These are phyloP conservation scores for Torulaspora indica DNA, from an alignment of 805 yeast species.

Conservation along the genomic window DNA sequence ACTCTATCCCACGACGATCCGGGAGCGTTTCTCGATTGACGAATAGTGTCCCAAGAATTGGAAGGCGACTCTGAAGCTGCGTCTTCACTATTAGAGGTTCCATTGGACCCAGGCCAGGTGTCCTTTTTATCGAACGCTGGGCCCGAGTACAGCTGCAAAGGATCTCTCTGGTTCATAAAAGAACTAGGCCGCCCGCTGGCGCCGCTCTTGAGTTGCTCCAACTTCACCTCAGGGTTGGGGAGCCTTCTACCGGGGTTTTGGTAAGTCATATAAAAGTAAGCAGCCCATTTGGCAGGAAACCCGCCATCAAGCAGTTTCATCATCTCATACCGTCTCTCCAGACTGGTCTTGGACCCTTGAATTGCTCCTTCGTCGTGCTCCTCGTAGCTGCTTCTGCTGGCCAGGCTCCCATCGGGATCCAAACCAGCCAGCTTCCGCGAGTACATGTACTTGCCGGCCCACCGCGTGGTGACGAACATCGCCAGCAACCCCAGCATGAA, in stretches of 20 bases:
- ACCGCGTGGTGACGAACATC: constrained; percentile 36
- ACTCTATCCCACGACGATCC: constrained; percentile 34
- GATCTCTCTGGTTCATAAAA: constrained; percentile 38
- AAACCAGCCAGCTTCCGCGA: constrained; percentile 29
- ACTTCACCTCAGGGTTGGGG: constrained; percentile 49
- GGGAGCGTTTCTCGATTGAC: constrained; percentile 28
- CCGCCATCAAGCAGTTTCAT: constrained; percentile 33
- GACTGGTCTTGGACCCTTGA: constrained; percentile 13
- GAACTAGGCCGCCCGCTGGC: constrained; percentile 14
- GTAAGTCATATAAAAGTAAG: constrained; percentile 49
- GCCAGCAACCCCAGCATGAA: constrained; percentile 42
- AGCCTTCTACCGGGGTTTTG: constrained; percentile 49
- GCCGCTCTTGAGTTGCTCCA: constrained; percentile 29
- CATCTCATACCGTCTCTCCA: constrained; percentile 34
- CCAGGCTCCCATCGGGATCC: constrained; percentile 27
- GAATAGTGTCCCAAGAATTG: constrained; percentile 40
- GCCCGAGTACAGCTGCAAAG: constrained; percentile 38
- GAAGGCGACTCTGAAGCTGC: neutral
- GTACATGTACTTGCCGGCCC: constrained; percentile 34
- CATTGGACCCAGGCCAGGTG: constrained; percentile 14
- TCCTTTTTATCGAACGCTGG: constrained; percentile 21
- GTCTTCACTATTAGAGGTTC: neutral
- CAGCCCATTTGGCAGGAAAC: constrained; percentile 42
- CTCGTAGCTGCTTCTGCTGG: constrained; percentile 13
- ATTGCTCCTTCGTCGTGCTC: constrained; percentile 13